Evolutionary conservation across 805 yeast species (phyloP), one percentile per base, ranked within the genome.

Genomic region (Schwanniomyces sp.): DNA sequence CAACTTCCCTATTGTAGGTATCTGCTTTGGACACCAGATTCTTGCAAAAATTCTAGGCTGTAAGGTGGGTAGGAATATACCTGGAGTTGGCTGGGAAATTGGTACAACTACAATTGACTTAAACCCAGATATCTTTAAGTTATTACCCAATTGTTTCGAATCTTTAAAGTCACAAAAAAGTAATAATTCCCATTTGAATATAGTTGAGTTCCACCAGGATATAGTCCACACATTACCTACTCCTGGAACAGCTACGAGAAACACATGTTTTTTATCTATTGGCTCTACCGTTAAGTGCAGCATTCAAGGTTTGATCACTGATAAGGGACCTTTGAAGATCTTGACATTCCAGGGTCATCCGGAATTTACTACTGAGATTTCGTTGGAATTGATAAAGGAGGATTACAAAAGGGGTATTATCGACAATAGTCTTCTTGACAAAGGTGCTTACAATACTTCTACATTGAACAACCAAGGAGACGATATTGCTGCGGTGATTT

Each of bases 331-430:
- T 0, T 59, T 72, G 18, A 72, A 75, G 39, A 45, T 86, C 7
- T 64, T 91, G 18, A 80, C 94, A 0, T 79, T 90, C 54, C 97
- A 91, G 64, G 96, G 96, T 0, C 97, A 91, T 58, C 97, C 97
- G 0, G 97, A 91, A 62, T 91, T 88, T 58, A 59, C 68, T 24
- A 67, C 69, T 0, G 72, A 64, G 3, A 59, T 58, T 26, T 56
- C 68, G 1, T 43, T 62, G 24, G 64, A 54, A 18, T 49, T 69
- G 51, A 61, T 64, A 44, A 51, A 59, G 41, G 16, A 47, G 18
- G 54, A 57, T 40, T 47, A 43, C 43, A 48, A 57, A 12, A 43
- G 42, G 16, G 57, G 59, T 11, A 17, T 40, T 12, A 52, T 73
- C 16, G 63, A 63, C 26, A 52, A 55, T 16, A 56, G 60, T 3